Evolutionary conservation across 169 alveolate genomes (phyloP).

Genomic region (Cryptosporidium sp.): DNA sequence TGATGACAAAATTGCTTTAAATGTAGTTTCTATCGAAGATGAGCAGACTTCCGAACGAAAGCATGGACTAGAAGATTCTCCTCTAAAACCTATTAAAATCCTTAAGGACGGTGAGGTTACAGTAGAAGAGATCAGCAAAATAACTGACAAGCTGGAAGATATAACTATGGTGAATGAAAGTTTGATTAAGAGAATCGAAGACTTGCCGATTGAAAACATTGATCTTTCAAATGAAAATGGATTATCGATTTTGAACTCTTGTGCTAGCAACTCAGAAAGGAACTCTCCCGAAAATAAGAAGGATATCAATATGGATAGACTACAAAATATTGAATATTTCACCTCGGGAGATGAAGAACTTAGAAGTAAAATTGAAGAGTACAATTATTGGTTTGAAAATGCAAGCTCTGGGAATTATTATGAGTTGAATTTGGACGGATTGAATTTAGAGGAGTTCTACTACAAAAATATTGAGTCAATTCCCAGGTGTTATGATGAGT

Average conservation of each 20-base stretch:
- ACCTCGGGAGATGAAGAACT: slow-evolving; percentile 27
- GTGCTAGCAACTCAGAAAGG: background rate
- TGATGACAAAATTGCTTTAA: background rate
- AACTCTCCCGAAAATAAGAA: background rate
- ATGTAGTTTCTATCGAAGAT: background rate
- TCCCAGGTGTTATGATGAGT: slow-evolving; percentile 27
- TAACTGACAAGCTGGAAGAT: background rate
- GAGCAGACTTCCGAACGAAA: background rate
- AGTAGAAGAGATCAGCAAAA: slow-evolving; percentile 1
- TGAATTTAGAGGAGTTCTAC: slow-evolving; percentile 43
- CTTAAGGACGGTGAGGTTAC: background rate
- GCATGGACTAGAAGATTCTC: background rate
- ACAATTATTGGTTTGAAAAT: slow-evolving; percentile 50
- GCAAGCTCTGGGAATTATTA: slow-evolving; percentile 3
- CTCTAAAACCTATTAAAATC: background rate
- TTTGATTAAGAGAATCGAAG: slow-evolving; percentile 2
- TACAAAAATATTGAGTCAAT: slow-evolving; percentile 21
- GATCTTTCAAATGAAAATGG: background rate
- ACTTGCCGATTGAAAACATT: background rate
- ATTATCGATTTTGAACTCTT: background rate
- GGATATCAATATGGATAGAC: background rate
- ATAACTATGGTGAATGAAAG: slow-evolving; percentile 1
- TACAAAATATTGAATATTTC: slow-evolving; percentile 39
- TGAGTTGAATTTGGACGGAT: slow-evolving; percentile 49
- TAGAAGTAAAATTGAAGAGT: slow-evolving; percentile 20